Evolutionary conservation across 345 rosid genomes (phyloP).

Genomic region (Lepidium didymum): DNA sequence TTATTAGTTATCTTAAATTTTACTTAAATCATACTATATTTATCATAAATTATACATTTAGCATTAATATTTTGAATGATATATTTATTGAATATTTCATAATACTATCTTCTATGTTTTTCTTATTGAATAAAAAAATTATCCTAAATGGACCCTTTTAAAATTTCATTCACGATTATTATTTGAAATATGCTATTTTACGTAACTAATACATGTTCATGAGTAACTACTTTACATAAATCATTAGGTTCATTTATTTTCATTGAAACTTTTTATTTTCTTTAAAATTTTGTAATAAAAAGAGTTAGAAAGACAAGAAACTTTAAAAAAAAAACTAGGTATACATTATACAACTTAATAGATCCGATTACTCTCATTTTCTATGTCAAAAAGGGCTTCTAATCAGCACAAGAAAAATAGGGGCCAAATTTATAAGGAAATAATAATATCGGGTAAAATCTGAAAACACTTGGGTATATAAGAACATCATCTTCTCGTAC

Average conservation of each 20-base stretch:
- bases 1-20: too few species aligned
- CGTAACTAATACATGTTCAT: background rate
- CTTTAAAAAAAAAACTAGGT: background rate
- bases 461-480: slow-evolving; percentile 20
- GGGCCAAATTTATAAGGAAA: background rate
- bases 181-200: background rate
- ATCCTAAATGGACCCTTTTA: too few species aligned
- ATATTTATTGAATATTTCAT: too few species aligned
- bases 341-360: background rate
- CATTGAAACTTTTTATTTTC: background rate
- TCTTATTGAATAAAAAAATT: too few species aligned
- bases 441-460: background rate
- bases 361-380: background rate
- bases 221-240: background rate
- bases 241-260: background rate
- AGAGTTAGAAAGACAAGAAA: background rate
- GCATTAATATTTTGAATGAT: too few species aligned
- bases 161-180: too few species aligned
- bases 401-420: background rate
- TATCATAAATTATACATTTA: too few species aligned
- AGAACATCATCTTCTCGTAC: slow-evolving; percentile 19
- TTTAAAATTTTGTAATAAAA: background rate
- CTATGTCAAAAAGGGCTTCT: background rate
- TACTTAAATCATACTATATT: too few species aligned
- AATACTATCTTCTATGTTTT: too few species aligned